A percentile compares a stretch with the other conserved stretches of the same genome.
phyloP scores from a whole-genome alignment of 345 rosid genomes.

The Salix koriyanagi region DNA sequence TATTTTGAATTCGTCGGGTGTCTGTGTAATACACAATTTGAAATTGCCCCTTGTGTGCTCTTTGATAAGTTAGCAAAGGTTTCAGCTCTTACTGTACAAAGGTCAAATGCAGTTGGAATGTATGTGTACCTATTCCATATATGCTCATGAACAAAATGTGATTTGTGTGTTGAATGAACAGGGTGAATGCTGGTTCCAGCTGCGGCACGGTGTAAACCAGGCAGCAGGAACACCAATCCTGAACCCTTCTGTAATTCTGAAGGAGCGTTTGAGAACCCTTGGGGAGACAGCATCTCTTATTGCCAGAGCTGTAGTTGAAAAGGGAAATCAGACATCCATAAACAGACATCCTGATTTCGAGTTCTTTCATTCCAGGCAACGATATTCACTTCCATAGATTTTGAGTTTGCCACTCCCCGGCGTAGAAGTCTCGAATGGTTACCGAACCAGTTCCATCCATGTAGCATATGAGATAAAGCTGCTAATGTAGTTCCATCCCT shows the following conservation, averaged over 20 bases:
- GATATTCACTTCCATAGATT: neutral
- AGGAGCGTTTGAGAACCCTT: slow-evolving; percentile 44
- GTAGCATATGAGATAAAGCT: neutral
- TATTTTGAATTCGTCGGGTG: no score
- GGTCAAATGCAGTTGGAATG: neutral
- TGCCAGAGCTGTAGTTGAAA: slow-evolving; percentile 47
- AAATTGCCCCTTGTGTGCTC: neutral
- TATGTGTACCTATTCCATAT: neutral
- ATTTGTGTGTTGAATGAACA: slow-evolving; percentile 12
- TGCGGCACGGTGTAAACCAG: slow-evolving; percentile 22
- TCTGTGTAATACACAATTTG: neutral
- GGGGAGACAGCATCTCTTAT: slow-evolving; percentile 46
- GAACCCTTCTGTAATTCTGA: slow-evolving; percentile 33
- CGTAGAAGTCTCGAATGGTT: neutral
- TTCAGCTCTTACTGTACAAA: no score
- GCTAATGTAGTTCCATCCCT: neutral
- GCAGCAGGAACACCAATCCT: slow-evolving; percentile 15
- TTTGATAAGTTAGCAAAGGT: neutral
- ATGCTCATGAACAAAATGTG: neutral
- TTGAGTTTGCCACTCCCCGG: no score
- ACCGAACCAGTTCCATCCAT: no score
- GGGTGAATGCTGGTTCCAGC: slow-evolving; percentile 59
- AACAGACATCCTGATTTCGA: slow-evolving; percentile 53
- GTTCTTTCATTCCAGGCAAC: slow-evolving; percentile 44
- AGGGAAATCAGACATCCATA: slow-evolving; percentile 27